phyloP scores from a whole-genome alignment of 2,329 filamentous ascomycete species.

The Epichloe bromicola region DNA sequence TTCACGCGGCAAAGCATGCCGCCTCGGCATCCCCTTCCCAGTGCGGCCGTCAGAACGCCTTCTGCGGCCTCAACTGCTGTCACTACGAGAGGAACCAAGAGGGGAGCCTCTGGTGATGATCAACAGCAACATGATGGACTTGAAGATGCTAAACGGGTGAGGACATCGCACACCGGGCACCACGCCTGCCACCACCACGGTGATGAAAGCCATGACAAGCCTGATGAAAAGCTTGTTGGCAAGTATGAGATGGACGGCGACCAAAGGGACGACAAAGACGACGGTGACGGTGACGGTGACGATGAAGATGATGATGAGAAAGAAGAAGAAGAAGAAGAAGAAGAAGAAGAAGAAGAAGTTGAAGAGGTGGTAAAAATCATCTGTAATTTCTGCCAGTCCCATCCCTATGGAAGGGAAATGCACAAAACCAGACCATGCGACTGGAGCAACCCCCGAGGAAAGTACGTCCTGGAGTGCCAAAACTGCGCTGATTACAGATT shows the following conservation, averaged over 20 bases:
- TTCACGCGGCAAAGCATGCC: not conserved
- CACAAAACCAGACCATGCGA: conserved; percentile 7
- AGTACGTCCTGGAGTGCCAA: conserved; percentile 11
- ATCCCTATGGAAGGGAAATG: conserved; percentile 5
- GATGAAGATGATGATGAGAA: not conserved
- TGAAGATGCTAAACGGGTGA: not conserved
- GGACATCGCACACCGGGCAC: not conserved
- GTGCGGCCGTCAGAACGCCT: not conserved
- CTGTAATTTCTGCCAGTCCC: conserved; percentile 9
- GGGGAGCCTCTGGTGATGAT: not conserved
- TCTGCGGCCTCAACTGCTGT: not conserved
- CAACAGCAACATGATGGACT: too few relatives aligned
- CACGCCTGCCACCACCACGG: not conserved
- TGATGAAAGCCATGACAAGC: not conserved
- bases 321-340: too few relatives aligned
- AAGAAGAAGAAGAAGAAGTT: not conserved
- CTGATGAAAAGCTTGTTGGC: too few relatives aligned
- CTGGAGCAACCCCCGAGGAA: conserved; percentile 1
- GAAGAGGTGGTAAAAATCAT: not conserved
- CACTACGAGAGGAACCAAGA: not conserved
- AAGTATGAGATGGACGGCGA: not conserved
- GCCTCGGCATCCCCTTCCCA: not conserved
- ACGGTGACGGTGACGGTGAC: not conserved
- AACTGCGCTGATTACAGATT: conserved; percentile 15
- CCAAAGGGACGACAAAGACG: not conserved